A percentile compares a stretch with the other conserved stretches of the same genome.
Conservation (phyloP, 1,139 yeast species). For the Meyerozyma carpophila region DNA sequence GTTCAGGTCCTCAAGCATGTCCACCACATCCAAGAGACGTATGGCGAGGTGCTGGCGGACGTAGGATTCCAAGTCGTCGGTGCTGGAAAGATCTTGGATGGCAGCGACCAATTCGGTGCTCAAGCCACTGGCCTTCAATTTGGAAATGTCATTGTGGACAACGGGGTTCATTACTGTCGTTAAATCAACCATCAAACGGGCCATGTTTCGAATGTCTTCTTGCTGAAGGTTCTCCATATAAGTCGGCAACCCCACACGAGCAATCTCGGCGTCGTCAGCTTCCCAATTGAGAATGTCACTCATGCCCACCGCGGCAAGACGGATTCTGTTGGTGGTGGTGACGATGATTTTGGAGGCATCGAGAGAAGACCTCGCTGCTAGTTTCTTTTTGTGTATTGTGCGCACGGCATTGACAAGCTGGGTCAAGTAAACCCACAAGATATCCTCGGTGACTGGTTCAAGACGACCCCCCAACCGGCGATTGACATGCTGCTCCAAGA, state of each 20-base stretch:
- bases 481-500: conserved; percentile 29
- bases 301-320: conserved; percentile 68
- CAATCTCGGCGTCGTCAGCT: conserved; percentile 22
- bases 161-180: conserved; percentile 22
- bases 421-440: conserved; percentile 69
- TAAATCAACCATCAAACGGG: conserved; percentile 53
- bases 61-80: conserved; percentile 9
- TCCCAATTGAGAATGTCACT: conserved; percentile 56
- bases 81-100: conserved; percentile 6
- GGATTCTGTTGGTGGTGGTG: conserved; percentile 64
- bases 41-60: conserved; percentile 24
- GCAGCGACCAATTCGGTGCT: conserved; percentile 19
- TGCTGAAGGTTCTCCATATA: conserved; percentile 30
- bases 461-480: conserved; percentile 27
- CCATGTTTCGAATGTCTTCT: conserved; percentile 53
- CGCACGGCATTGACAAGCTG: conserved; percentile 69
- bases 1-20: conserved; percentile 50
- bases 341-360: conserved; percentile 68
- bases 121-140: conserved; percentile 9
- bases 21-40: conserved; percentile 40
- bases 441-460: conserved; percentile 54
- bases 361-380: conserved; percentile 57
- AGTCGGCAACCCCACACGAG: conserved; percentile 12
- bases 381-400: conserved; percentile 54
- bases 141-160: conserved; percentile 13